A percentile compares a stretch with the other conserved stretches of the same genome.
Conservation (phyloP, 2,329 filamentous ascomycete genomes). For the Piedraia hortae region DNA sequence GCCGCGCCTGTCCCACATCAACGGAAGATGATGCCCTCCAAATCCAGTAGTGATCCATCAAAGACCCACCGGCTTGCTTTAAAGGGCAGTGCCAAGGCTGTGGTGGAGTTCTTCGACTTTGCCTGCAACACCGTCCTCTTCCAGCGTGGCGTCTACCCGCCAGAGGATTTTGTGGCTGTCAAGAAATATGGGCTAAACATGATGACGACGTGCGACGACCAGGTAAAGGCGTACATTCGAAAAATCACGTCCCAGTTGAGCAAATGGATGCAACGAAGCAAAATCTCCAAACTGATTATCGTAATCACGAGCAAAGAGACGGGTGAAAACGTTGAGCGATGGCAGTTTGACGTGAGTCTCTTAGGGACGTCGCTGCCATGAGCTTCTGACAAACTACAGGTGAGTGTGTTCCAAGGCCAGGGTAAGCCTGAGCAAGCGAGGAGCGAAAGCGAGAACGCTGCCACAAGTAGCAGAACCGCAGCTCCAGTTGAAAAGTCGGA, state of each 20-base stretch:
- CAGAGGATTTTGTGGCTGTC: conserved; percentile 87
- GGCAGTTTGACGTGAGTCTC: conserved; percentile 68
- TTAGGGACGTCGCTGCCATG: background rate
- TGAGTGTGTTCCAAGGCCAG: conserved; percentile 9
- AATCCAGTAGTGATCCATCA: conserved; percentile 22
- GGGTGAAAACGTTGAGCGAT: conserved; percentile 81
- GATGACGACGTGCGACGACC: conserved; percentile 88
- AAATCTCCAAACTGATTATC: conserved; percentile 89
- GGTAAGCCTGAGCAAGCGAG: conserved; percentile 17
- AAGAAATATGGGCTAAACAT: conserved; percentile 99
- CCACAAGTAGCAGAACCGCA: conserved; percentile 5
- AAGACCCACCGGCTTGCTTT: conserved; percentile 88
- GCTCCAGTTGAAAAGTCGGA: conserved; percentile 48
- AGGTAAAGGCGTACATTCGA: conserved; percentile 97
- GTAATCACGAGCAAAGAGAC: conserved; percentile 95
- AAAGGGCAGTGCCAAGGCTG: conserved; percentile 38
- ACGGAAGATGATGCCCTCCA: no score
- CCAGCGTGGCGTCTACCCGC: conserved; percentile 59
- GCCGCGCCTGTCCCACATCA: no score
- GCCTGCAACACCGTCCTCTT: conserved; percentile 96
- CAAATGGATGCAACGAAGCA: conserved; percentile 90
- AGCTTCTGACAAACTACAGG: conserved; percentile 2
- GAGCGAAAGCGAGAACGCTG: conserved; percentile 42
- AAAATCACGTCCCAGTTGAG: conserved; percentile 97
- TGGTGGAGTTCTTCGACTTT: conserved; percentile 97